These are phyloP conservation scores for Penicillium italicum DNA, from an alignment of 2,329 filamentous ascomycete genomes.

Conservation along the genomic window DNA sequence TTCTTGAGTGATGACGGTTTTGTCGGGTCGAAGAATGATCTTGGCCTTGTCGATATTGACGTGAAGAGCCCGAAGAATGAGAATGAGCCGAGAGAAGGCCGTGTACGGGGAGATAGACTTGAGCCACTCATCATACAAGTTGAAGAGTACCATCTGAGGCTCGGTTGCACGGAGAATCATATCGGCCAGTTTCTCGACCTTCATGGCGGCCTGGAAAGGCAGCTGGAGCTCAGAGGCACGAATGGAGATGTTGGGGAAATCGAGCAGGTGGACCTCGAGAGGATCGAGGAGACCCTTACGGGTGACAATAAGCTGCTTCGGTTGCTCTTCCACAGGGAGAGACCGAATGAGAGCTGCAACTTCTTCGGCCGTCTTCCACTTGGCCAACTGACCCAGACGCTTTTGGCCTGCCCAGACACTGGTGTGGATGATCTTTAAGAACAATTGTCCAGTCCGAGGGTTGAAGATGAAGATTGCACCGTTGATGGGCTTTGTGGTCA, in stretches of 20 bases:
- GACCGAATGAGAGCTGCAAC: conserved; percentile 95
- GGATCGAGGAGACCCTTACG: conserved; percentile 96
- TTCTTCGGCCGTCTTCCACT: conserved; percentile 99
- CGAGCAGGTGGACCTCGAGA: conserved; percentile 91
- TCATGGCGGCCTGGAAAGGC: conserved; percentile 99
- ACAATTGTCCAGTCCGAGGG: conserved; percentile 93
- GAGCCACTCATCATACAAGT: conserved; percentile 97
- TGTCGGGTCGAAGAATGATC: conserved; percentile 88
- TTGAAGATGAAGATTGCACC: conserved; percentile 99
- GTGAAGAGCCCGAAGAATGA: conserved; percentile 90
- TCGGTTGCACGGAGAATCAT: conserved; percentile 98
- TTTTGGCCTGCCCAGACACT: conserved; percentile 99
- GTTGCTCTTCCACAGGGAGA: conserved; percentile 93
- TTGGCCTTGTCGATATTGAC: conserved; percentile 99
- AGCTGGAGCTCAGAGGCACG: conserved; percentile 93
- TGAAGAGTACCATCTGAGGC: conserved; percentile 99
- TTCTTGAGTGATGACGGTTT: conserved; percentile 96
- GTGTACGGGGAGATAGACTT: conserved; percentile 99
- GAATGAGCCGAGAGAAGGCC: conserved; percentile 88
- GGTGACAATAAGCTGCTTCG: conserved; percentile 97
- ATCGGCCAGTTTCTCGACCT: conserved; percentile 97
- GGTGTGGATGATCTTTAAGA: conserved; percentile 99
- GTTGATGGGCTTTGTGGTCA: conserved; percentile 99
- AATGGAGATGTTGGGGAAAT: conserved; percentile 99
- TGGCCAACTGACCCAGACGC: conserved; percentile 94